A percentile compares a stretch with the other conserved stretches of the same genome.
These are phyloP conservation scores for Fusarium buharicum DNA, from an alignment of 2,329 filamentous ascomycete genomes.

Conservation along the genomic window DNA sequence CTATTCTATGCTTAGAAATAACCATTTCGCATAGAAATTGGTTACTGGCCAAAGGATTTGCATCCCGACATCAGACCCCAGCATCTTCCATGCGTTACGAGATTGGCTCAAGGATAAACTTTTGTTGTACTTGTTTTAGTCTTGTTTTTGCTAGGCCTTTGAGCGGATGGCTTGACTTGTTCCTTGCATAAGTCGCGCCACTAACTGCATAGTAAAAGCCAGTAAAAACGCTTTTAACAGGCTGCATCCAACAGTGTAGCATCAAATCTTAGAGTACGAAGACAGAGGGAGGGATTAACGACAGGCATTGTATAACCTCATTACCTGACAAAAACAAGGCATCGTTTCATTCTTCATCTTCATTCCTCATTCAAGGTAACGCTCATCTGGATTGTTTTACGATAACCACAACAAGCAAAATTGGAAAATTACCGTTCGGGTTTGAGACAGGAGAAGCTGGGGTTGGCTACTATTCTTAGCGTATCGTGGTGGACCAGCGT, in stretches of 20 bases:
- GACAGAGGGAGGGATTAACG: neutral
- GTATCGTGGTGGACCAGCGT: constrained; percentile 28
- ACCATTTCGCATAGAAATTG: constrained; percentile 29
- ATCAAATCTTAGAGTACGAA: constrained; percentile 25
- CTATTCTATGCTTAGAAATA: neutral
- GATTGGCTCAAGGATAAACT: constrained; percentile 28
- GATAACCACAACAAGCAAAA: constrained; percentile 24
- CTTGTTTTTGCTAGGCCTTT: neutral
- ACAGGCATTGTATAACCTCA: neutral
- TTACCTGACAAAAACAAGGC: neutral
- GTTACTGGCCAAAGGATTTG: constrained; percentile 14
- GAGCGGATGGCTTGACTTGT: constrained; percentile 18
- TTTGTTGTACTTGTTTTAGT: constrained; percentile 24
- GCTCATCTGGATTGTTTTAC: constrained; percentile 32
- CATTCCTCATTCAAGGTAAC: constrained; percentile 1
- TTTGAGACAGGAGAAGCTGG: constrained; percentile 40
- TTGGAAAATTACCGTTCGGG: constrained; percentile 39
- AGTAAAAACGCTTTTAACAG: neutral
- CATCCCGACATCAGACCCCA: constrained; percentile 19
- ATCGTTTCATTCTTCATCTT: neutral
- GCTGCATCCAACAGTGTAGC: neutral
- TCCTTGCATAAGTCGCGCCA: constrained; percentile 33
- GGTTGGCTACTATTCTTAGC: constrained; percentile 41
- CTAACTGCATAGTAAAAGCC: neutral
- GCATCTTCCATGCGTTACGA: constrained; percentile 16